These are phyloP conservation scores for Colletotrichum ledebouriae DNA, from an alignment of 2,329 filamentous ascomycete species.

Conservation along the genomic window DNA sequence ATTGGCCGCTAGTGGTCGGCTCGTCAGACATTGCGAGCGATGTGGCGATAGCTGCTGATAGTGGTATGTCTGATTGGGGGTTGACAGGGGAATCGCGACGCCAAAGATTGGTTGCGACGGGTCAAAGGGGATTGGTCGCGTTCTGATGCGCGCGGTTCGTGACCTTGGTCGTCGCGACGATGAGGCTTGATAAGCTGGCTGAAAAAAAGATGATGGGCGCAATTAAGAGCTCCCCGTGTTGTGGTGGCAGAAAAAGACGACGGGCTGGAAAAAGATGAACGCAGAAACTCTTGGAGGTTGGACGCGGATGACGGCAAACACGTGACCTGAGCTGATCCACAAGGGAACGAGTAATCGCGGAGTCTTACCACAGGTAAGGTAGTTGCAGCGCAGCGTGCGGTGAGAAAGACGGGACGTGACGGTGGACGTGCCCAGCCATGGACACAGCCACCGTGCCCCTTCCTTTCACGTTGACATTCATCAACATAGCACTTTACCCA, in stretches of 20 bases:
- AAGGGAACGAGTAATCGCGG: slow-evolving; percentile 40
- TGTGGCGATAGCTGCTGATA: slow-evolving; percentile 35
- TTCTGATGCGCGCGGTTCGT: slow-evolving; percentile 47
- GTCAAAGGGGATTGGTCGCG: slow-evolving; percentile 46
- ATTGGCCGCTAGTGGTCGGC: slow-evolving; percentile 45
- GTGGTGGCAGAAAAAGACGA: slow-evolving; percentile 45
- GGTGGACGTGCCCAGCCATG: slow-evolving; percentile 33
- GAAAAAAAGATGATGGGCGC: slow-evolving; percentile 51
- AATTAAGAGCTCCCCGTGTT: slow-evolving; percentile 51
- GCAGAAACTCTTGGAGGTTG: slow-evolving; percentile 43
- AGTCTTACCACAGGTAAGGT: slow-evolving; percentile 18
- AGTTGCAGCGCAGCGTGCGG: slow-evolving; percentile 29
- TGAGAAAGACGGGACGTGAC: slow-evolving; percentile 30
- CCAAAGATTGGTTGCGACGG: slow-evolving; percentile 38
- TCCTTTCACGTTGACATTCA: slow-evolving; percentile 10
- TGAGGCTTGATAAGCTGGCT: slow-evolving; percentile 40
- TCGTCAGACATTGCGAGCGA: slow-evolving; percentile 56
- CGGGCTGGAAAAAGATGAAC: slow-evolving; percentile 42
- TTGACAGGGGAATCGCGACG: slow-evolving; percentile 38
- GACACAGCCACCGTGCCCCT: slow-evolving; percentile 31
- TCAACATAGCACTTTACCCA: slow-evolving; percentile 6
- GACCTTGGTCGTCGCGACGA: slow-evolving; percentile 36
- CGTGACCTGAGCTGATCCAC: slow-evolving; percentile 42
- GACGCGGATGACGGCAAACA: slow-evolving; percentile 42
- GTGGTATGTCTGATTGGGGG: slow-evolving; percentile 29